Percentiles rank a stretch among this genome's conserved stretches.
Evolutionary conservation across 306 rosid species (phyloP).

Genomic region (Dalbergia cochinchinensis): DNA sequence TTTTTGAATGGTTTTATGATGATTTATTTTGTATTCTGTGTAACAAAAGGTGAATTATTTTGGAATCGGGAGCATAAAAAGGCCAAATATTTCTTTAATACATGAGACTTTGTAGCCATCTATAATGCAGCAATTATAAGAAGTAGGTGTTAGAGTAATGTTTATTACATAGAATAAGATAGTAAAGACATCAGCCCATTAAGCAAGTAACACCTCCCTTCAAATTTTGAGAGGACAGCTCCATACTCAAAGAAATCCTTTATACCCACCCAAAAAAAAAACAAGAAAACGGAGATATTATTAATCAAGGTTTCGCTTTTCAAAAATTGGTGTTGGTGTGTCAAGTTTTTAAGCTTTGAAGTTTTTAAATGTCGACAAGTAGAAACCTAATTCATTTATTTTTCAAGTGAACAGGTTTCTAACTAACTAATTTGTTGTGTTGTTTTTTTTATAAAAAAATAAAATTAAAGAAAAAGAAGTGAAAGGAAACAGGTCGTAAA

Average conservation of each 20-base stretch:
- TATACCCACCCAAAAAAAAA: background rate
- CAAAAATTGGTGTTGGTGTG: background rate
- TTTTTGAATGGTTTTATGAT: background rate
- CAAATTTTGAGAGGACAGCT: constrained; percentile 1
- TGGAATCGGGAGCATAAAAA: background rate
- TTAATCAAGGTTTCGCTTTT: background rate
- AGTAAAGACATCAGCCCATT: background rate
- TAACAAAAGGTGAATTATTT: background rate
- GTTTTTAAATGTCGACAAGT: background rate
- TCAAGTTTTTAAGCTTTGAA: background rate
- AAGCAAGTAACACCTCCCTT: constrained; percentile 13
- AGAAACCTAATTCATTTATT: background rate
- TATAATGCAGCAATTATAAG: constrained; percentile 8
- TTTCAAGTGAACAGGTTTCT: too few relatives aligned
- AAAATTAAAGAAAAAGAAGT: background rate
- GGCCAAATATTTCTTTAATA: background rate
- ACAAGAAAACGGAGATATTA: background rate
- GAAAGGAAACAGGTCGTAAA: background rate
- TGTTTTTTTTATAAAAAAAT: too few relatives aligned
- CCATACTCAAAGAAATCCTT: background rate
- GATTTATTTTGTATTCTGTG: background rate
- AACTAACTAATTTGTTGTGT: background rate
- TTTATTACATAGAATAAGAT: background rate
- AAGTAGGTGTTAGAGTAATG: background rate
- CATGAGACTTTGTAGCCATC: constrained; percentile 25